These are phyloP conservation scores for Vickermania spadyakhi DNA, from an alignment of 208 protist species.

Conservation along the genomic window DNA sequence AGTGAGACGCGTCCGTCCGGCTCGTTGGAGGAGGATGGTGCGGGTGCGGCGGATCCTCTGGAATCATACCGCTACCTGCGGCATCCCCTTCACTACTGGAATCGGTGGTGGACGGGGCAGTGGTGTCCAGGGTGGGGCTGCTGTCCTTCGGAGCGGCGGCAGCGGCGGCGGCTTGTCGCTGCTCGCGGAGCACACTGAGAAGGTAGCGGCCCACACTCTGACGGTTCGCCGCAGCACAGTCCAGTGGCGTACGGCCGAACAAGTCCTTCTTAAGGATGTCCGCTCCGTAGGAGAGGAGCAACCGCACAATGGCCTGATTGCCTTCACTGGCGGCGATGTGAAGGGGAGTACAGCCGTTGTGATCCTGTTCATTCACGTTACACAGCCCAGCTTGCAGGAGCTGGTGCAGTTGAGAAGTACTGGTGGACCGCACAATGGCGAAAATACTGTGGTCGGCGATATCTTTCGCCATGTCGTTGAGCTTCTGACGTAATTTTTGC, in stretches of 20 bases:
- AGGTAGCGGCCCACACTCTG: conserved; percentile 68
- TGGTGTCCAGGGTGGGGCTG: not conserved
- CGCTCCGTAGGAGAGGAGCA: conserved; percentile 77
- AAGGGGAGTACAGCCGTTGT: conserved; percentile 82
- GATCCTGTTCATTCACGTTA: conserved; percentile 75
- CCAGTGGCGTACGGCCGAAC: conserved; percentile 69
- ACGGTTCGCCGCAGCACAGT: conserved; percentile 74
- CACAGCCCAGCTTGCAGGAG: conserved; percentile 51
- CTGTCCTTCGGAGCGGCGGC: not conserved
- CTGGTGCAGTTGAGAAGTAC: conserved; percentile 65
- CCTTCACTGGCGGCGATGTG: conserved; percentile 78
- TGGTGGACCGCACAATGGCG: conserved; percentile 67
- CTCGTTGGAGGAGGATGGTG: not conserved
- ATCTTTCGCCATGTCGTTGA: conserved; percentile 41
- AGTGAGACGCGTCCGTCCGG: not conserved
- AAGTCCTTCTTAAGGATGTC: conserved; percentile 62
- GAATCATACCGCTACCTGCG: not conserved
- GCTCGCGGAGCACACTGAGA: conserved; percentile 34
- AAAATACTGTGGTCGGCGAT: conserved; percentile 66
- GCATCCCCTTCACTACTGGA: not conserved
- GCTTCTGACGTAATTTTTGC: conserved; percentile 34
- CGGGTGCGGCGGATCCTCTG: not conserved
- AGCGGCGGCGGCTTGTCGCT: conserved; percentile 6
- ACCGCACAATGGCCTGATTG: conserved; percentile 59
- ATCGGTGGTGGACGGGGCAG: not conserved